Conservation (phyloP, 345 rosid species). For the Gossypium turneri region DNA sequence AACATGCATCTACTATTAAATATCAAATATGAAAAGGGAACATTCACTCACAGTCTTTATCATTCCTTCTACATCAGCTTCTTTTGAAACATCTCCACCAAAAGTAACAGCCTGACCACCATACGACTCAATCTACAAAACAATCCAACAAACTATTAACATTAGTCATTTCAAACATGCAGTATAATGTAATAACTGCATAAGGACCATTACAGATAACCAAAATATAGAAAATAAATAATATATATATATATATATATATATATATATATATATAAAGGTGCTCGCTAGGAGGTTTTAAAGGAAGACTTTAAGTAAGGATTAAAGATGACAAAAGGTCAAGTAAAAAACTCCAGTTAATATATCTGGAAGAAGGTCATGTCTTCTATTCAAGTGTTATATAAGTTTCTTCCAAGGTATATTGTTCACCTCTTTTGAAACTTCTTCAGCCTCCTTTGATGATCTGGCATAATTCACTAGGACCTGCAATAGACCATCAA, state of each 20-base stretch:
- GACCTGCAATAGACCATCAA: conserved; percentile 44
- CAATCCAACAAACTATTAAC: conserved; percentile 4
- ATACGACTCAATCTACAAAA: conserved; percentile 71
- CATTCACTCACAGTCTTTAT: conserved; percentile 74
- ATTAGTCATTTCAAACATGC: conserved; percentile 14
- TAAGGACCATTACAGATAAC: neutral
- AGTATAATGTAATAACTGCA: neutral
- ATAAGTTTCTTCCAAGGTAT: neutral
- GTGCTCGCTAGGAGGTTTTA: neutral
- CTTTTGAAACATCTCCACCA: conserved; percentile 96
- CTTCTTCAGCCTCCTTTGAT: conserved; percentile 93
- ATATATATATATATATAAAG: neutral
- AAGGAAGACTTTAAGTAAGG: neutral
- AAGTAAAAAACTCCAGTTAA: neutral
- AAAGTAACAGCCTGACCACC: conserved; percentile 94
- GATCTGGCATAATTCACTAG: conserved; percentile 94
- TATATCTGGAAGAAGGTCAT: neutral
- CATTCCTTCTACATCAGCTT: conserved; percentile 88
- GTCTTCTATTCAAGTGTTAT: neutral
- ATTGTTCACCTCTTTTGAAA: conserved; percentile 62
- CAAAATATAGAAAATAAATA: neutral
- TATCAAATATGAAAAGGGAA: conserved; percentile 12
- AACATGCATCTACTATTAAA: neutral
- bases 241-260: neutral
- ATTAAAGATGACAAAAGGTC: neutral